Percentiles rank a stretch among this genome's conserved stretches.
phyloP scores from a whole-genome alignment of 1,284 basidiomycete genomes.

The Papiliotrema nemorosa region DNA sequence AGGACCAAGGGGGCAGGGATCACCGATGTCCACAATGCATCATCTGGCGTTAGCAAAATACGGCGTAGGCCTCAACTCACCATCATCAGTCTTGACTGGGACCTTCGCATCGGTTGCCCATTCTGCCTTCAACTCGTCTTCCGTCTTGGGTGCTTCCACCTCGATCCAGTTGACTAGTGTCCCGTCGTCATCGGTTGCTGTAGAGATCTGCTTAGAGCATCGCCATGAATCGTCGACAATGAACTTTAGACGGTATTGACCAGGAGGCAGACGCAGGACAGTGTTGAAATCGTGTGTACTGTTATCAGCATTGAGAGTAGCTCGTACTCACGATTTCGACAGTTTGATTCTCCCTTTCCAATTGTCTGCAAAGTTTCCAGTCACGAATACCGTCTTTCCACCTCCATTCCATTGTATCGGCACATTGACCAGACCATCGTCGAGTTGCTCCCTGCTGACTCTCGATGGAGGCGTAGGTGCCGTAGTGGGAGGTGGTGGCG shows the following conservation, averaged over 20 bases:
- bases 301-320: neutral
- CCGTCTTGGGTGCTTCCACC: conserved; percentile 44
- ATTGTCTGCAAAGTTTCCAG: conserved; percentile 58
- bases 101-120: conserved; percentile 44
- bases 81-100: conserved; percentile 33
- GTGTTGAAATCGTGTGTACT: conserved; percentile 52
- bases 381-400: conserved; percentile 55
- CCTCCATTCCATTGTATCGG: conserved; percentile 49
- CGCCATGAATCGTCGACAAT: conserved; percentile 90
- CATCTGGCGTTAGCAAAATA: conserved; percentile 20
- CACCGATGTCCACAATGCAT: conserved; percentile 64
- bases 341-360: conserved; percentile 57
- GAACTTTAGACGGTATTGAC: conserved; percentile 94
- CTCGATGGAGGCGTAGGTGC: conserved; percentile 27
- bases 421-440: conserved; percentile 41
- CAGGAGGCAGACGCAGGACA: conserved; percentile 65
- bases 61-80: conserved; percentile 17
- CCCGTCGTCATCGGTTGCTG: conserved; percentile 91
- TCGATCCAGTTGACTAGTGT: conserved; percentile 92
- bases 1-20: conserved; percentile 70
- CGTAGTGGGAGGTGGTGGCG: conserved; percentile 29
- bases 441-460: conserved; percentile 4
- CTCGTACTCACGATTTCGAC: conserved; percentile 45
- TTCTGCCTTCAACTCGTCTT: conserved; percentile 45
- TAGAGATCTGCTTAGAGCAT: conserved; percentile 69